phyloP scores from a whole-genome alignment of 2,329 filamentous ascomycete genomes.

The Aspergillus quadricinctus region DNA sequence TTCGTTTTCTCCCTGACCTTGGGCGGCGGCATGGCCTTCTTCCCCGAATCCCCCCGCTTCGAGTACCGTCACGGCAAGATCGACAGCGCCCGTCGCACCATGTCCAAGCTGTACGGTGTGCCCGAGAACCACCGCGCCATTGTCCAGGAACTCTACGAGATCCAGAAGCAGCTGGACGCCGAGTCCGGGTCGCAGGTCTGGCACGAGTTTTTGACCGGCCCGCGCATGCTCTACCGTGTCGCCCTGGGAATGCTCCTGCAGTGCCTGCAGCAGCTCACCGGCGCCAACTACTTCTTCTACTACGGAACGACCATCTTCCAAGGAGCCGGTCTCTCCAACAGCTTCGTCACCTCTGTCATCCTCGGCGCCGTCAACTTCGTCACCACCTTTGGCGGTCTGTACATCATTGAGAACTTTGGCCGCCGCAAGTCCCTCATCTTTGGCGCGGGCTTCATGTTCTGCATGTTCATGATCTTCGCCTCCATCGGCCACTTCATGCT shows the following conservation, averaged over 20 bases:
- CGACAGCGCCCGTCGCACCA: slow-evolving; percentile 48
- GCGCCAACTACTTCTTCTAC: slow-evolving; percentile 49
- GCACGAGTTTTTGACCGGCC: slow-evolving; percentile 37
- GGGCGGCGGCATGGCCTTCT: slow-evolving; percentile 50
- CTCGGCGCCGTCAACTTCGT: slow-evolving; percentile 63
- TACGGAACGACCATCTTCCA: slow-evolving; percentile 52
- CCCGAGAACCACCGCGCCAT: slow-evolving; percentile 50
- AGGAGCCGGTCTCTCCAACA: slow-evolving; percentile 60
- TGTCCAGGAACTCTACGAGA: slow-evolving; percentile 50
- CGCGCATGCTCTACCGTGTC: slow-evolving; percentile 41
- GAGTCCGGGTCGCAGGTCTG: slow-evolving; percentile 18
- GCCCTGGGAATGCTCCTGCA: slow-evolving; percentile 40
- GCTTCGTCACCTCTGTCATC: slow-evolving; percentile 62
- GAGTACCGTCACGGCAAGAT: slow-evolving; percentile 54
- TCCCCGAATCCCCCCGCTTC: slow-evolving; percentile 56
- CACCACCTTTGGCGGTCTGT: slow-evolving; percentile 63
- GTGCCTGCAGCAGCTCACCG: slow-evolving; percentile 41
- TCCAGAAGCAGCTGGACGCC: slow-evolving; percentile 43
- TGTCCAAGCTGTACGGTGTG: slow-evolving; percentile 53
- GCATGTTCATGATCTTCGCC: slow-evolving; percentile 63
- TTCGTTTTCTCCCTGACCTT: slow-evolving; percentile 55
- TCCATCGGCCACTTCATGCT: slow-evolving; percentile 48
- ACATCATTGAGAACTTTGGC: slow-evolving; percentile 63
- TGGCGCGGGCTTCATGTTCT: slow-evolving; percentile 64
- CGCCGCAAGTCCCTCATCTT: slow-evolving; percentile 63